Percentiles rank a stretch among this genome's conserved stretches.
These are phyloP conservation scores for Rhodotorula sp. DNA, from an alignment of 1,284 basidiomycete species.

Conservation along the genomic window DNA sequence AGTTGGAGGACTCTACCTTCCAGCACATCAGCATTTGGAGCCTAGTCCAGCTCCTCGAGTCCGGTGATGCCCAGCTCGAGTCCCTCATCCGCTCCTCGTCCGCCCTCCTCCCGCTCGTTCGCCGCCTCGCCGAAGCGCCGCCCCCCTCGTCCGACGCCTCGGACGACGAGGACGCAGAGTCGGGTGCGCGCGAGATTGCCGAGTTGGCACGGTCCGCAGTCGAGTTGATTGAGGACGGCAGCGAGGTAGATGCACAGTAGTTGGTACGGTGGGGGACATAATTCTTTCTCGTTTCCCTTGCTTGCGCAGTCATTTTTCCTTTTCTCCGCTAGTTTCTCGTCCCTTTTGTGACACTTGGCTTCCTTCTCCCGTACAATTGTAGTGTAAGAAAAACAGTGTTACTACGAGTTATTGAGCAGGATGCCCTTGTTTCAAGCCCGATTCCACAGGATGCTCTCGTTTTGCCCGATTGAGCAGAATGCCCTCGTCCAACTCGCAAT, in stretches of 20 bases:
- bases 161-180: constrained; percentile 51
- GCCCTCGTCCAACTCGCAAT: too few species aligned
- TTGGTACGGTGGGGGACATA: not conserved
- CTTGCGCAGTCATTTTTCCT: too few species aligned
- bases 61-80: constrained; percentile 75
- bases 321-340: too few species aligned
- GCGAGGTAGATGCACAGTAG: constrained; percentile 1
- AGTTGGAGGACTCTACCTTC: constrained; percentile 95
- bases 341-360: too few species aligned
- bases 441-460: too few species aligned
- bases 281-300: not conserved
- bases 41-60: constrained; percentile 89
- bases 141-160: not conserved
- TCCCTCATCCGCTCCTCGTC: constrained; percentile 81
- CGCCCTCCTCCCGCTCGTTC: constrained; percentile 77
- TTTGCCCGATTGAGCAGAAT: too few species aligned
- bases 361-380: too few species aligned
- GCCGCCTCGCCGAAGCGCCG: constrained; percentile 63
- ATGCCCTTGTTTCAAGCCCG: too few species aligned
- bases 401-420: too few species aligned
- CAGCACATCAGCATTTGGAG: constrained; percentile 99
- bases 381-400: too few species aligned
- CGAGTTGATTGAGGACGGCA: constrained; percentile 62
- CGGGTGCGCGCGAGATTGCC: constrained; percentile 83
- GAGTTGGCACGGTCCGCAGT: constrained; percentile 77